phyloP scores from a whole-genome alignment of 1,284 basidiomycete genomes.

The Naganishia liquefaciens region DNA sequence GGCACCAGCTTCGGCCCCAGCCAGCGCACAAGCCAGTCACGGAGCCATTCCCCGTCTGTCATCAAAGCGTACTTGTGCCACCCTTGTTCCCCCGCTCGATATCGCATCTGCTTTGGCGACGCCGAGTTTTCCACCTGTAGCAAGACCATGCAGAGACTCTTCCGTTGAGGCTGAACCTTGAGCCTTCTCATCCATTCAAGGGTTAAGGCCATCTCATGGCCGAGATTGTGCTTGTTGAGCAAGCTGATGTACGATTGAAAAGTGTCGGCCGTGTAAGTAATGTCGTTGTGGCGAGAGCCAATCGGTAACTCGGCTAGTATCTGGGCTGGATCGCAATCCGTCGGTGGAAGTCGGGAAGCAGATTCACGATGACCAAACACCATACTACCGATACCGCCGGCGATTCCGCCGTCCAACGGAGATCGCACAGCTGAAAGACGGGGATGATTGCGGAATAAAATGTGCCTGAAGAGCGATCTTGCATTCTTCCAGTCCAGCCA shows the following conservation, averaged over 20 bases:
- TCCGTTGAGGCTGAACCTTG: slow-evolving; percentile 16
- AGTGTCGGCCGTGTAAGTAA: slow-evolving; percentile 10
- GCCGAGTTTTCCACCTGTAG: slow-evolving; percentile 24
- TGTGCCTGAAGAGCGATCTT: slow-evolving; percentile 14
- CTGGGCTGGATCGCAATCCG: not conserved
- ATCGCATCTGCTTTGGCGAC: slow-evolving; percentile 22
- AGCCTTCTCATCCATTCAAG: slow-evolving; percentile 17
- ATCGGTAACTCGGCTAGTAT: slow-evolving; percentile 3
- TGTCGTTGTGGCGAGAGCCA: slow-evolving; percentile 22
- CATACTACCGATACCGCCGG: slow-evolving; percentile 3
- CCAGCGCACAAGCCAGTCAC: slow-evolving; percentile 21
- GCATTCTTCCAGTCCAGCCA: slow-evolving; percentile 26
- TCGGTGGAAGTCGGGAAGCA: not conserved
- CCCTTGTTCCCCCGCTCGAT: slow-evolving; percentile 11
- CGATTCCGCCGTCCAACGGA: slow-evolving; percentile 10
- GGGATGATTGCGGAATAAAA: slow-evolving; percentile 21
- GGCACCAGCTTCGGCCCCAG: slow-evolving; percentile 19
- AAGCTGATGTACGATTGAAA: slow-evolving; percentile 21
- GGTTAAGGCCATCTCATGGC: slow-evolving; percentile 21
- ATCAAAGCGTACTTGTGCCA: slow-evolving; percentile 24
- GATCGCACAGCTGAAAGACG: slow-evolving; percentile 5
- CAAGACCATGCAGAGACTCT: slow-evolving; percentile 14
- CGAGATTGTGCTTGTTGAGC: slow-evolving; percentile 18
- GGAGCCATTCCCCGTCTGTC: slow-evolving; percentile 23
- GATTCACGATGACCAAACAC: not conserved